Base-by-base conservation (phyloP, 257 asterid genomes). In the Fraxinus pennsylvanica region DNA sequence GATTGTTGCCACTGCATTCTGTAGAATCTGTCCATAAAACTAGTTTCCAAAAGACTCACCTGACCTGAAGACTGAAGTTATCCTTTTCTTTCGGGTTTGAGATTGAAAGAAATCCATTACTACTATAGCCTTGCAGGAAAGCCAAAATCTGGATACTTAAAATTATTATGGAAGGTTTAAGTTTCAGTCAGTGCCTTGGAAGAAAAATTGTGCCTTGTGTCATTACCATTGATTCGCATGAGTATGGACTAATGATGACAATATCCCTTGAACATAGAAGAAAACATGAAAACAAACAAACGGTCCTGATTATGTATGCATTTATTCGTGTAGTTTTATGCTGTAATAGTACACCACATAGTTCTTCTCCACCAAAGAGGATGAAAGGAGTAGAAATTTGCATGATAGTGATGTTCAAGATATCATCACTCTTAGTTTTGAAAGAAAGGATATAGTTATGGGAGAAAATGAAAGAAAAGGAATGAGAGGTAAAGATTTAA, bases 41-140 rank as follows among this genome's bases (percentile, higher is more conserved):
- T 88, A 35, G 85, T 75, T 78, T 91, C 93, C 17, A 92, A 41
- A 30, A 89, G 52, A 59, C 85, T 81, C 22, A 87, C 83, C 27
- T 90, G 97, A 2, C 89, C 91, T 73, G 84, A 83, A 0, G 81
- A 82, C 91, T 73, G 83, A 83, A 0, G 81, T 83, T 4, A 89
- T 92, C 80, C 96, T 74, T 73, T 88, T 92, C 84, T 86, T 84
- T 21, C 74, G 86, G 67, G 71, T 61, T 38, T 72, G 74, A 1
- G 82, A 80, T 68, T 74, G 84, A 70, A 83, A 83, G 17, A 71
- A 76, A 63, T 85, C 86, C 88, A 84, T 84, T 36, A 36, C 41
- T 32, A 71, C 6, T 39, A 73, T 45, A 50, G n/a, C 45, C 1
- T 27, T 25, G 33, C 22, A 4, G 71, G 27, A 38, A n/a, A 68